These are phyloP conservation scores for Chaetoceros muelleri DNA, from an alignment of 108 stramenopile species.

Conservation along the genomic window DNA sequence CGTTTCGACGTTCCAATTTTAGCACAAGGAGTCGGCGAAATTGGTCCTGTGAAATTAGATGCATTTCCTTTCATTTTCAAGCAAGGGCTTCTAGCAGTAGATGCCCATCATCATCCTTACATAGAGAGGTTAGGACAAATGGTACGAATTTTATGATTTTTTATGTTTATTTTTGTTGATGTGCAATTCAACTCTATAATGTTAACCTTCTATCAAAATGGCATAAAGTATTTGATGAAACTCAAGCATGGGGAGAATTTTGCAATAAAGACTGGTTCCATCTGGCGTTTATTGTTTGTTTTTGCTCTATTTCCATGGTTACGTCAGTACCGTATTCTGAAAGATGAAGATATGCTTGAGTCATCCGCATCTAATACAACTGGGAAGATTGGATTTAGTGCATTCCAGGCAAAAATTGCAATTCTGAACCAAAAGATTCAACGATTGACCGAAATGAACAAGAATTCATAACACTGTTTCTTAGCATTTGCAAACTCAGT, in stretches of 20 bases:
- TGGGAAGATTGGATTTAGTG: no score
- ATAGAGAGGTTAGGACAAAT: background rate
- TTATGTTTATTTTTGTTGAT: no score
- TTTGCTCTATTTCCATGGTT: constrained; percentile 48
- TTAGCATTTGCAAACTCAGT: no score
- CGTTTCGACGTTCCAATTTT: background rate
- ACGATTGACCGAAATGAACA: no score
- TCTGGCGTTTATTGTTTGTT: constrained; percentile 36
- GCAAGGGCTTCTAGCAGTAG: background rate
- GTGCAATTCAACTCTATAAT: no score
- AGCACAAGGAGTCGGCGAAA: background rate
- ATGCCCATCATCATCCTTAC: background rate
- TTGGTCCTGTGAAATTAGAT: background rate
- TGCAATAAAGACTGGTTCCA: constrained; percentile 31
- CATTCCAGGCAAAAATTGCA: no score
- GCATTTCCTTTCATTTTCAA: background rate
- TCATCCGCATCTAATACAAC: no score
- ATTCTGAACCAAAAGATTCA: no score
- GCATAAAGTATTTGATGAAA: constrained; percentile 52
- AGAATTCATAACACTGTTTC: no score
- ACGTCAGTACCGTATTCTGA: background rate
- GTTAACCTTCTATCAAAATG: background rate
- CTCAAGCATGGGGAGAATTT: constrained; percentile 29
- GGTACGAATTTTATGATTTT: no score
- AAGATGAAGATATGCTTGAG: background rate